Evolutionary conservation across 2,329 filamentous ascomycete species (phyloP), one percentile per base, ranked within the genome.

Genomic region (Stachybotrys echinatus): DNA sequence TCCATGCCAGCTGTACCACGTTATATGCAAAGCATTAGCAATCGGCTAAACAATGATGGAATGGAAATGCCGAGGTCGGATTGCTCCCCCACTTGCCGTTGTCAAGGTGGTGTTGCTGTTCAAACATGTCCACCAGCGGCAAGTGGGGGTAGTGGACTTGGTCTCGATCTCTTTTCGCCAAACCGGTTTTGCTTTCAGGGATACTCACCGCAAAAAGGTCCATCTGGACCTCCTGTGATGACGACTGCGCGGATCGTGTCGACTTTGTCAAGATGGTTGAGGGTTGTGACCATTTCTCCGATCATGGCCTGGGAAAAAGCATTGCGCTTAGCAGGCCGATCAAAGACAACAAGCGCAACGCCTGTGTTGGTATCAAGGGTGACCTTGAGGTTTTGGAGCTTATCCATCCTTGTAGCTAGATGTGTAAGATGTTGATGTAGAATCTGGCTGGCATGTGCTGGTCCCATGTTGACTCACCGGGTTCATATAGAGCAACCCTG

Each of bases 291-390:
- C 42, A 77, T 60, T 43, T 78, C 67, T 51, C 62, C 57, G 56
- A 78, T 74, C 69, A 80, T 73, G 43, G 61, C 61, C 50, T 72
- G 66, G 4, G 76, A 80, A 55, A 82, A 73, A 18, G 79, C 79
- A 68, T 83, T 83, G 54, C 76, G 71, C 60, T 81, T 80, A 37
- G 70, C 67, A 1, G 76, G 79, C 5, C 79, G 71, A 63, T 79
- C 77, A 51, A 80, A 61, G 14, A 72, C 71, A 47, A 81, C 54
- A 10, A 79, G 57, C 7, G 75, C 65, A 18, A 80, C 69, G 27
- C 65, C 68, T 14, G 60, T 31, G 48, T 47, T 31, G 49, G 42
- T 17, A 34, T 47, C 49, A 47, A 51, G 22, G 47, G 27, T 43
- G 42, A 23, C 31, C 20, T 50, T 43, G 20, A 45, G 42, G 42